These are phyloP conservation scores for Annulohypoxylon nitens DNA, from an alignment of 495 filamentous ascomycete genomes.

Conservation along the genomic window DNA sequence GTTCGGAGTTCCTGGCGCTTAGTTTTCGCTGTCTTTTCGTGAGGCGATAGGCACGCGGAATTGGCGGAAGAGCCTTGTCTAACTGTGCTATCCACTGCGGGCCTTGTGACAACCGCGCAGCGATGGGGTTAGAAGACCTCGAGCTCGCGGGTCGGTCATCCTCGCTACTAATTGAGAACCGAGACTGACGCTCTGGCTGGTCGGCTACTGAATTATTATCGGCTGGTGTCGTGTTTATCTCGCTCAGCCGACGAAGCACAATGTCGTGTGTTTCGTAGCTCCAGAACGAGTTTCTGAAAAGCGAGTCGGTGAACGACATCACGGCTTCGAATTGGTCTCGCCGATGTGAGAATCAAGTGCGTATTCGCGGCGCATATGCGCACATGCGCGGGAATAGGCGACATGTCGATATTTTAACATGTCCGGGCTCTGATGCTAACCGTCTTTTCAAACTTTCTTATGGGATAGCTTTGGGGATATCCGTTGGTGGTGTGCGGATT, in stretches of 20 bases:
- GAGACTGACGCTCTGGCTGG: slow-evolving; percentile 24
- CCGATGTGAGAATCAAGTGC: background rate
- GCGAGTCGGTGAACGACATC: slow-evolving; percentile 41
- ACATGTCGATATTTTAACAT: slow-evolving; percentile 25
- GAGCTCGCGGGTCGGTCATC: slow-evolving; percentile 28
- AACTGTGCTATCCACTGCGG: background rate
- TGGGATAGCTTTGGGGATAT: slow-evolving; percentile 39
- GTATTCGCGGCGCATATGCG: background rate
- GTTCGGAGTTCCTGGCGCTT: slow-evolving; percentile 26
- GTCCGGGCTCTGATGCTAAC: background rate
- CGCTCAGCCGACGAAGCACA: slow-evolving; percentile 29
- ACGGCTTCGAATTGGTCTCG: background rate
- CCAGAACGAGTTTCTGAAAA: slow-evolving; percentile 43
- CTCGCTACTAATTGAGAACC: slow-evolving; percentile 45
- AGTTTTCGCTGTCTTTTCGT: slow-evolving; percentile 25
- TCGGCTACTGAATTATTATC: background rate
- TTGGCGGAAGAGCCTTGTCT: slow-evolving; percentile 33
- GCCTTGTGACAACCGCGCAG: slow-evolving; percentile 14
- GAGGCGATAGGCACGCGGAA: slow-evolving; percentile 29
- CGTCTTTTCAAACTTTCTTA: background rate
- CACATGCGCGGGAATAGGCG: slow-evolving; percentile 7
- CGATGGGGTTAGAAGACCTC: slow-evolving; percentile 18
- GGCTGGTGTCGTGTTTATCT: slow-evolving; percentile 17
- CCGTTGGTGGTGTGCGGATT: slow-evolving; percentile 31
- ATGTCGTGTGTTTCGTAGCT: slow-evolving; percentile 40